Conservation (phyloP, 768 basidiomycete species). For the Lactifluus hygrophoroides region DNA sequence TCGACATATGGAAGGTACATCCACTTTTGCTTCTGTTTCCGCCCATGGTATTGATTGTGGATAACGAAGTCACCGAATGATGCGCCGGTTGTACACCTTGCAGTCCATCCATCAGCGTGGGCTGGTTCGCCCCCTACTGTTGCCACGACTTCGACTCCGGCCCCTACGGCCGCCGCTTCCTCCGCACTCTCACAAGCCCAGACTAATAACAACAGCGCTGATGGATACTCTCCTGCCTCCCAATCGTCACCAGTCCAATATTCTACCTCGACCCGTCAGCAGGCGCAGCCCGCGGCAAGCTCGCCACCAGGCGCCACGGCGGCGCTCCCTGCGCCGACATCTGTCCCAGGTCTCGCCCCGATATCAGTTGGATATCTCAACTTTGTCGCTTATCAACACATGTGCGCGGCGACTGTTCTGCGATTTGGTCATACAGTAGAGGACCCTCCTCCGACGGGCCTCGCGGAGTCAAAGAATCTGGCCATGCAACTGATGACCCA, state of each 20-base stretch:
- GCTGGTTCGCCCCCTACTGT: slow-evolving; percentile 40
- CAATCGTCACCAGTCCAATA: not conserved
- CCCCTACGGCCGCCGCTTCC: not conserved
- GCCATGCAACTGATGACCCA: slow-evolving; percentile 28
- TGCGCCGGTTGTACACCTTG: slow-evolving; percentile 58
- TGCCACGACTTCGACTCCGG: slow-evolving; percentile 10
- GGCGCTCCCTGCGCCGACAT: slow-evolving; percentile 2
- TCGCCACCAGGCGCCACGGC: not conserved
- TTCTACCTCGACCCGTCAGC: not conserved
- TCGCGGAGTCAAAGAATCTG: slow-evolving; percentile 16
- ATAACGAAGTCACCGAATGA: slow-evolving; percentile 43
- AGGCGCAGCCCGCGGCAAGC: not conserved
- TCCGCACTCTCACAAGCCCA: not conserved
- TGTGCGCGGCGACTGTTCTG: slow-evolving; percentile 3
- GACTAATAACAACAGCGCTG: not conserved
- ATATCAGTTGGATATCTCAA: slow-evolving; percentile 15
- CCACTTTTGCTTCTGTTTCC: not conserved
- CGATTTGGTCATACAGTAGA: slow-evolving; percentile 24
- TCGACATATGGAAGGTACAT: slow-evolving; percentile 61
- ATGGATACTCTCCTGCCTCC: not conserved
- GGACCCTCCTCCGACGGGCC: slow-evolving; percentile 18
- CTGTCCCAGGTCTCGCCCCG: slow-evolving; percentile 10
- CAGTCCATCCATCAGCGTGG: slow-evolving; percentile 79
- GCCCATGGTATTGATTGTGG: not conserved
- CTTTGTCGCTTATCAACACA: slow-evolving; percentile 10